Percentiles rank a stretch among this genome's conserved stretches.
These are phyloP conservation scores for Globisporangium cederbergense DNA, from an alignment of 352 stramenopile genomes.

Conservation along the genomic window DNA sequence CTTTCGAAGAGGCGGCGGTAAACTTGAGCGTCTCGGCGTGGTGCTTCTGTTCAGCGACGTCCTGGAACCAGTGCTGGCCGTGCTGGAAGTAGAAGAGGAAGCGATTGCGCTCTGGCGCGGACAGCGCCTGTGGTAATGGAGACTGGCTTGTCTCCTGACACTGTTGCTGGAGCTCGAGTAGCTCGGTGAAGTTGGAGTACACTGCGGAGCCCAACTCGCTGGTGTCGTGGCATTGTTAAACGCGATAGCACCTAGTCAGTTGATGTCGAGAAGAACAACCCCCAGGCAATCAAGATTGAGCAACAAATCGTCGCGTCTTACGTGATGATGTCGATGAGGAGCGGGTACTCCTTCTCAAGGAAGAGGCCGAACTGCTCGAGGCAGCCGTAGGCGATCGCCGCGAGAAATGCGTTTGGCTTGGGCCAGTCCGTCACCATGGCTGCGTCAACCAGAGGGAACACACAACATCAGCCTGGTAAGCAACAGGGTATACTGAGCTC, in stretches of 20 bases:
- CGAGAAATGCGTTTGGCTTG: constrained; percentile 50
- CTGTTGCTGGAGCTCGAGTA: constrained; percentile 20
- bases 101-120: constrained; percentile 11
- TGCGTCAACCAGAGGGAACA: constrained; percentile 7
- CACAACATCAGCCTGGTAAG: not conserved
- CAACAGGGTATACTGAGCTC: not conserved
- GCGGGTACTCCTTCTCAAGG: constrained; percentile 46
- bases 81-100: constrained; percentile 49
- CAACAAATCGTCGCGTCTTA: not conserved
- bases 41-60: constrained; percentile 26
- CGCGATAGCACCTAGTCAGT: not conserved
- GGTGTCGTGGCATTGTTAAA: not conserved
- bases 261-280: not conserved
- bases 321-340: constrained; percentile 36
- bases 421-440: constrained; percentile 41
- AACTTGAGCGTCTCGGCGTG: constrained; percentile 20
- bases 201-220: constrained; percentile 32
- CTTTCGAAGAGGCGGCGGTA: constrained; percentile 22
- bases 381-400: constrained; percentile 42
- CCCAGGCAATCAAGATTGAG: not conserved
- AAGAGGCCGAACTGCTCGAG: constrained; percentile 43
- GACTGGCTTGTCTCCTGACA: not conserved
- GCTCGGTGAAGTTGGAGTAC: constrained; percentile 39
- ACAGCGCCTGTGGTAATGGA: not conserved
- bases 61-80: constrained; percentile 46